phyloP scores from a whole-genome alignment of 768 basidiomycete species.

The Mycena vitilis region DNA sequence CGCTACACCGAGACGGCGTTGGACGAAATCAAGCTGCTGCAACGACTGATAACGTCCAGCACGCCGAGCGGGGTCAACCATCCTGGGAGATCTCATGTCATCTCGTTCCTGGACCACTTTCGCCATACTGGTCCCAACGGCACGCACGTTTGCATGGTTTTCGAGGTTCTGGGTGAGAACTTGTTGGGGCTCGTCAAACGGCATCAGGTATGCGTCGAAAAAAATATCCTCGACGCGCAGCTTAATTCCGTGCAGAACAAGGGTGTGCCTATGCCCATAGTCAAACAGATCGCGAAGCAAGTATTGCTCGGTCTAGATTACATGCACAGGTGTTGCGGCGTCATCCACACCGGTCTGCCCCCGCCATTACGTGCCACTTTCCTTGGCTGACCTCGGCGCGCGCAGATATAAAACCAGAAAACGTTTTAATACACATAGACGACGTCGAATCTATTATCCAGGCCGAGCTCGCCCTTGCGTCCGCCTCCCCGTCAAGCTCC shows the following conservation, averaged over 20 bases:
- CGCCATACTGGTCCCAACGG: conserved; percentile 97
- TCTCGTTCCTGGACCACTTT: conserved; percentile 98
- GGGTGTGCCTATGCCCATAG: conserved; percentile 92
- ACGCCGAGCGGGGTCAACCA: conserved; percentile 74
- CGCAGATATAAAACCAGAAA: conserved; percentile 95
- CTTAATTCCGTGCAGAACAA: conserved; percentile 71
- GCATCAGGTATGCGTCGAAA: conserved; percentile 61
- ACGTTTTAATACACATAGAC: conserved; percentile 96
- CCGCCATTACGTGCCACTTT: conserved; percentile 8
- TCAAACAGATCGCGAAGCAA: conserved; percentile 97
- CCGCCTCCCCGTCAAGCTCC: conserved; percentile 45
- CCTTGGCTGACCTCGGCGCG: conserved; percentile 24
- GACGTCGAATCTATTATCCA: conserved; percentile 95
- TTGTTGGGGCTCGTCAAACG: conserved; percentile 96
- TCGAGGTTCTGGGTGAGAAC: conserved; percentile 98
- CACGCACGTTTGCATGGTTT: conserved; percentile 98
- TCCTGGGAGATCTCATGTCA: conserved; percentile 93
- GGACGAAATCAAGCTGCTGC: conserved; percentile 98
- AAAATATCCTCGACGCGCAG: background rate
- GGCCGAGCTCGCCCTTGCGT: conserved; percentile 72
- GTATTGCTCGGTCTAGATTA: conserved; percentile 95
- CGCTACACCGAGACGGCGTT: conserved; percentile 98
- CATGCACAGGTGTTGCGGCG: conserved; percentile 96
- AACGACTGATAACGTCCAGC: conserved; percentile 90
- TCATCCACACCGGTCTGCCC: conserved; percentile 88